Evolutionary conservation across 352 stramenopile genomes (phyloP), one percentile per base, ranked within the genome.

Genomic region (Globisporangium spinosum): DNA sequence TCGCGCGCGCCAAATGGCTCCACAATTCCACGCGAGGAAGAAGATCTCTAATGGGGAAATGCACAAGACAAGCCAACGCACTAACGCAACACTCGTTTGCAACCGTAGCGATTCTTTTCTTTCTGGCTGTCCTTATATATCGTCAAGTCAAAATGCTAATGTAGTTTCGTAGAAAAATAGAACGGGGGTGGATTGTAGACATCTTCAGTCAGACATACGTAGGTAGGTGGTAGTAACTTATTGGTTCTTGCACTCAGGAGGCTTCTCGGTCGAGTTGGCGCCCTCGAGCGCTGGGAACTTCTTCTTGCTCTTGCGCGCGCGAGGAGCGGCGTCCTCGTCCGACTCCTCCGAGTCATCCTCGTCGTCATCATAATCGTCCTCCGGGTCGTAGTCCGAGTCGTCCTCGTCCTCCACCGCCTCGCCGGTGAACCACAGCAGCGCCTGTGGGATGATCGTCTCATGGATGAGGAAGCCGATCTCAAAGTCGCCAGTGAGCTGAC

Each of bases 181-280:
- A 66, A 58, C 45, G 15, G 60, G 32, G 20, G 17, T 55, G 20
- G 34, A 51, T 54, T 64, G 58, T 55, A 47, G 49, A 64, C 45
- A 70, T 32, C 29, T 32, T 23, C 17, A 22, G 22, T 32, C n/a
- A 35, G 22, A 6, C 29, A 38, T 32, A 53, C 8, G 47, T 29
- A 57, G 4, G 29, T 32, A 32, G 29, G 32, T 38, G 47, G 22
- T 34, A 20, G 55, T 70, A 70, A 70, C 64, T 92, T 90, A 95
- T 77, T 95, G 87, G 78, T 95, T 95, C 80, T 95, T 95, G 83
- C 87, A 95, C 83, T 95, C 87, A 57, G 85, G 85, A 47, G 87
- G 87, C 76, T 95, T 93, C 77, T 95, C 85, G 25, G 80, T 89
- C 61, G 87, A 92, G 58, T 67, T 72, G 25, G 76, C 76, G 58